phyloP scores from a whole-genome alignment of 1,284 basidiomycete species.

The Bjerkandera adusta region DNA sequence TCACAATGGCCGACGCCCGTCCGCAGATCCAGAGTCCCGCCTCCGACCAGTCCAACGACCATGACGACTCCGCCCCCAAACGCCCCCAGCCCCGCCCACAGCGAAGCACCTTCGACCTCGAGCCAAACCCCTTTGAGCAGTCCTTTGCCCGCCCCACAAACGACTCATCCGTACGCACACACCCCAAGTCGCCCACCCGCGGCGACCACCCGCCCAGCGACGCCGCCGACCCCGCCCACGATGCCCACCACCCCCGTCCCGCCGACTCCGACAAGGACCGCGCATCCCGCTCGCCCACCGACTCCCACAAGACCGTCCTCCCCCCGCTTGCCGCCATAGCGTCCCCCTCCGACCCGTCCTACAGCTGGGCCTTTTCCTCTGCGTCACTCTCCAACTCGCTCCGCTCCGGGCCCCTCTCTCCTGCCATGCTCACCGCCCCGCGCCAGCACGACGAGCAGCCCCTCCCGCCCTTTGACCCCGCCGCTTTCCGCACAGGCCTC shows the following conservation, averaged over 20 bases:
- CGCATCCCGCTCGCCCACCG: conserved; percentile 25
- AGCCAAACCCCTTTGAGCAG: conserved; percentile 96
- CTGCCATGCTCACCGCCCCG: conserved; percentile 93
- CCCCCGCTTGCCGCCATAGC: conserved; percentile 86
- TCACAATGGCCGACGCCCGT: too few relatives aligned
- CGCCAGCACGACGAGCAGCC: conserved; percentile 38
- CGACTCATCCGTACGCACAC: conserved; percentile 46
- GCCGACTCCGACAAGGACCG: conserved; percentile 21
- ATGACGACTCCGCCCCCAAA: conserved; percentile 11
- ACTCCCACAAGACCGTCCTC: conserved; percentile 58
- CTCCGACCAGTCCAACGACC: background rate
- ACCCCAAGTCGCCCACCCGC: conserved; percentile 31
- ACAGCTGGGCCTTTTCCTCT: conserved; percentile 69
- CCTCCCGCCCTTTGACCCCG: conserved; percentile 62
- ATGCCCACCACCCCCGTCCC: conserved; percentile 35
- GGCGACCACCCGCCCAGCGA: conserved; percentile 39
- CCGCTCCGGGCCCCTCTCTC: conserved; percentile 87
- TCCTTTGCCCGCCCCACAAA: conserved; percentile 69
- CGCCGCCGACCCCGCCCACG: conserved; percentile 34
- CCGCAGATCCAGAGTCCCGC: too few relatives aligned
- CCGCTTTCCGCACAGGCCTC: conserved; percentile 78
- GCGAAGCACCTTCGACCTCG: conserved; percentile 75
- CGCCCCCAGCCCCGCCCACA: conserved; percentile 36
- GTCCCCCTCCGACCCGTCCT: conserved; percentile 77
- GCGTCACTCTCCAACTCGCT: conserved; percentile 71